Evolutionary conservation across 148 eudicot genomes (phyloP).

Genomic region (Chenopodium suecicum): DNA sequence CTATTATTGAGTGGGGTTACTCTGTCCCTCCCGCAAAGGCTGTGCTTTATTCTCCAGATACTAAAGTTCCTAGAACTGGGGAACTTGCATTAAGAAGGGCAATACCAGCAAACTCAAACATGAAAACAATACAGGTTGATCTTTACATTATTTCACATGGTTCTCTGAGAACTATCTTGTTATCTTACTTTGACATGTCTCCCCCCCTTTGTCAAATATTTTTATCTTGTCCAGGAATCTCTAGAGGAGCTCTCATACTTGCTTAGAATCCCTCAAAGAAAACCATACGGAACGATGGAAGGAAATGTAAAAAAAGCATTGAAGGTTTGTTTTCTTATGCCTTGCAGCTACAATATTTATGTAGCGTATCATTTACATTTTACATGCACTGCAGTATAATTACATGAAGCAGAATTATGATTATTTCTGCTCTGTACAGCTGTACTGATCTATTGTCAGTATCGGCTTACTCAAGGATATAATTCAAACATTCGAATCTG

Average conservation of each 20-base stretch:
- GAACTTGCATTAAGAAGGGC: slow-evolving; percentile 92
- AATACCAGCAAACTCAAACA: slow-evolving; percentile 83
- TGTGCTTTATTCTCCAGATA: slow-evolving; percentile 95
- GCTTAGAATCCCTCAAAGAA: slow-evolving; percentile 95
- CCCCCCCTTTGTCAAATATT: neutral
- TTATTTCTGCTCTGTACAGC: neutral
- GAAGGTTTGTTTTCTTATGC: slow-evolving; percentile 53
- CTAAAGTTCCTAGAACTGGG: slow-evolving; percentile 94
- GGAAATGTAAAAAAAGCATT: slow-evolving; percentile 91
- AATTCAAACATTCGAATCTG: neutral
- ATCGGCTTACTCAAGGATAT: neutral
- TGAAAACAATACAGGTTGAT: slow-evolving; percentile 89
- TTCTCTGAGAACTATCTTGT: neutral
- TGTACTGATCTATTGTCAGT: neutral
- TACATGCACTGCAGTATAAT: neutral
- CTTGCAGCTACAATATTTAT: neutral
- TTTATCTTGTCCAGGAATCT: slow-evolving; percentile 52
- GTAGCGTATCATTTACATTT: neutral
- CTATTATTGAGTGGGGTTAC: slow-evolving; percentile 40
- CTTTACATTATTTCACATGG: neutral
- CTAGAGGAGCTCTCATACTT: slow-evolving; percentile 90
- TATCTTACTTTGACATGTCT: neutral
- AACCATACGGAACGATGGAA: slow-evolving; percentile 97
- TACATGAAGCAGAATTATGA: neutral
- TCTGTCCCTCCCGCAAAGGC: slow-evolving; percentile 61